Conservation (phyloP, 2,329 filamentous ascomycete species). For the Alternaria incomplexa region DNA sequence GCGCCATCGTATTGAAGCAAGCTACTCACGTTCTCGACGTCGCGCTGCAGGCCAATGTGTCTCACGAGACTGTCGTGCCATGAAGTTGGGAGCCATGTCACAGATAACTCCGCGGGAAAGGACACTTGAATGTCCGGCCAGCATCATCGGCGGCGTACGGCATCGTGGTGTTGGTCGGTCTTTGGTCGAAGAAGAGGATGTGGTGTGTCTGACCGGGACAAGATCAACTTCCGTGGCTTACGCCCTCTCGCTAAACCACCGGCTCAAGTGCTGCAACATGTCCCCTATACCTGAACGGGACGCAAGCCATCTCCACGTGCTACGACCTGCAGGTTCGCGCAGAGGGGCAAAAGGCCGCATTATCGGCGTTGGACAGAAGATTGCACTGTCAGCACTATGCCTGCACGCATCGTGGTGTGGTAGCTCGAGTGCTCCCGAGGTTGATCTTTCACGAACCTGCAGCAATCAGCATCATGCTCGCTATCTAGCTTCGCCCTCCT, state of each 20-base stretch:
- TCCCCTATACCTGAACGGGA: neutral
- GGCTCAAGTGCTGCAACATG: neutral
- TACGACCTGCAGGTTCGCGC: neutral
- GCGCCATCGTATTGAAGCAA: neutral
- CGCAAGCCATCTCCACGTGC: neutral
- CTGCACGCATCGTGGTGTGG: neutral
- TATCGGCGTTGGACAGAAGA: neutral
- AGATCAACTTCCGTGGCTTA: neutral
- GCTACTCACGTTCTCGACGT: neutral
- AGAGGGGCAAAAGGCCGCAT: neutral
- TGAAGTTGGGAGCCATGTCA: neutral
- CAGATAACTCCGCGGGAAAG: neutral
- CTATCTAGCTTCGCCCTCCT: neutral
- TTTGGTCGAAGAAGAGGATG: neutral
- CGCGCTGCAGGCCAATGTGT: neutral
- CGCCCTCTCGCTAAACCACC: neutral
- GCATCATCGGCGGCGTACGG: neutral
- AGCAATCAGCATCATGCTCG: neutral
- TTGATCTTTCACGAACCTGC: neutral
- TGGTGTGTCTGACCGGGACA: neutral
- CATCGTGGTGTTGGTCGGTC: conserved; percentile 1
- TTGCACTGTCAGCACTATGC: neutral
- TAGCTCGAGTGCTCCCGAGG: neutral
- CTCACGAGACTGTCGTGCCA: neutral
- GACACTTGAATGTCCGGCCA: neutral